phyloP scores from a whole-genome alignment of 1,284 basidiomycete genomes.

The Austroboletus novae-zelandiae region DNA sequence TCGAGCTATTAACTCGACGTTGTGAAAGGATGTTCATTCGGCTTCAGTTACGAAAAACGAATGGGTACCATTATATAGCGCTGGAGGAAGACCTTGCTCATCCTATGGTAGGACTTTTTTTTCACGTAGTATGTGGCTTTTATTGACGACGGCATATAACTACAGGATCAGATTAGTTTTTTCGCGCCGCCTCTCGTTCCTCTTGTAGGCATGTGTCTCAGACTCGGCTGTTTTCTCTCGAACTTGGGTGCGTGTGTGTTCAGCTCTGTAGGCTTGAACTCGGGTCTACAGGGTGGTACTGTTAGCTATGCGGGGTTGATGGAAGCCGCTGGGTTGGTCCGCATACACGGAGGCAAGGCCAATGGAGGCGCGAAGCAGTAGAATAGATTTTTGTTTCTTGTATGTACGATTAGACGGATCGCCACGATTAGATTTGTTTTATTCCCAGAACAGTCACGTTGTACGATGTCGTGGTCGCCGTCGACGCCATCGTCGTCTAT shows the following conservation, averaged over 20 bases:
- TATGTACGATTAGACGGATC: background rate
- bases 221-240: slow-evolving; percentile 39
- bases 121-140: background rate
- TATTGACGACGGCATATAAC: background rate
- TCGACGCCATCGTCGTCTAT: slow-evolving; percentile 32
- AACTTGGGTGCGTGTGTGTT: slow-evolving; percentile 43
- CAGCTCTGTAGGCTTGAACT: slow-evolving; percentile 28
- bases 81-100: slow-evolving; percentile 23
- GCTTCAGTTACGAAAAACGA: slow-evolving; percentile 20
- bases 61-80: slow-evolving; percentile 11
- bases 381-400: background rate
- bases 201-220: slow-evolving; percentile 39
- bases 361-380: slow-evolving; percentile 19
- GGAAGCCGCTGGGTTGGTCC: slow-evolving; percentile 23
- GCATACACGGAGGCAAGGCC: background rate
- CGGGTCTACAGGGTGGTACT: slow-evolving; percentile 23
- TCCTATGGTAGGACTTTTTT: slow-evolving; percentile 17
- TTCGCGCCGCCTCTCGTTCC: slow-evolving; percentile 51
- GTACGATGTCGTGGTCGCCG: slow-evolving; percentile 19
- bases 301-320: slow-evolving; percentile 17
- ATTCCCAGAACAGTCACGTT: no score
- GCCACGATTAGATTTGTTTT: no score
- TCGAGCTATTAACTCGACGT: background rate
- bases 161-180: slow-evolving; percentile 48
- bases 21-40: slow-evolving; percentile 22